Percentiles rank a stretch among this genome's conserved stretches.
Evolutionary conservation across 352 stramenopile species (phyloP).

Genomic region (Globisporangium mamillatum): DNA sequence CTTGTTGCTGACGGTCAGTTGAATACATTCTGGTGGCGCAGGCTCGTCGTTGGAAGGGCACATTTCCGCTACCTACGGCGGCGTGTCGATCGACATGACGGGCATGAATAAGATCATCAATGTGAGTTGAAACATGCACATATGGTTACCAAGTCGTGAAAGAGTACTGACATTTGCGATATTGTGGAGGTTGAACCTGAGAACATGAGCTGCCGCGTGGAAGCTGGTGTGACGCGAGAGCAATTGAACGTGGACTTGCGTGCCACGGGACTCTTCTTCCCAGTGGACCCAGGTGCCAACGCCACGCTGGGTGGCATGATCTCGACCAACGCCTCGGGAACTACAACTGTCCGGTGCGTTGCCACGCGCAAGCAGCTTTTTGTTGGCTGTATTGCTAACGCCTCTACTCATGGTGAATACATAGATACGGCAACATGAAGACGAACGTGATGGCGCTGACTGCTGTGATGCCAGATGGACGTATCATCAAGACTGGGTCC

Average conservation of each 20-base stretch:
- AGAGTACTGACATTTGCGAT: conserved; percentile 1
- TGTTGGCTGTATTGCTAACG: background rate
- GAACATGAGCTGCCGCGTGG: conserved; percentile 90
- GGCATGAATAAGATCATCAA: conserved; percentile 74
- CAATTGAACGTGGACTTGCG: conserved; percentile 89
- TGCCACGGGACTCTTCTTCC: conserved; percentile 92
- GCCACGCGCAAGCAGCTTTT: background rate
- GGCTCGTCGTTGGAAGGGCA: conserved; percentile 93
- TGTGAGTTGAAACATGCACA: conserved; percentile 16
- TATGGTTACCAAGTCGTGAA: background rate
- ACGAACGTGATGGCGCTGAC: conserved; percentile 94
- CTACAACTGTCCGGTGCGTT: conserved; percentile 77
- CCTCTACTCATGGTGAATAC: background rate
- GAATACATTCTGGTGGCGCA: background rate
- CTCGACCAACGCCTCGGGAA: conserved; percentile 88
- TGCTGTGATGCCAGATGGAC: conserved; percentile 88
- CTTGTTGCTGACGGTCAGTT: background rate
- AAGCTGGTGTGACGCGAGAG: conserved; percentile 93
- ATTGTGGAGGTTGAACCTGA: conserved; percentile 47
- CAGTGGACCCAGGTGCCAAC: conserved; percentile 96
- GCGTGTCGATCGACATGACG: conserved; percentile 91
- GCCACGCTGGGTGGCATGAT: conserved; percentile 96
- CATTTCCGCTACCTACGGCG: conserved; percentile 87
- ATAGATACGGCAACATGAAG: conserved; percentile 95
- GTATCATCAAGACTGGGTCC: conserved; percentile 88